Base-by-base conservation (phyloP, 371 early-diverging fungal genomes). In the Mortierella sp. region DNA sequence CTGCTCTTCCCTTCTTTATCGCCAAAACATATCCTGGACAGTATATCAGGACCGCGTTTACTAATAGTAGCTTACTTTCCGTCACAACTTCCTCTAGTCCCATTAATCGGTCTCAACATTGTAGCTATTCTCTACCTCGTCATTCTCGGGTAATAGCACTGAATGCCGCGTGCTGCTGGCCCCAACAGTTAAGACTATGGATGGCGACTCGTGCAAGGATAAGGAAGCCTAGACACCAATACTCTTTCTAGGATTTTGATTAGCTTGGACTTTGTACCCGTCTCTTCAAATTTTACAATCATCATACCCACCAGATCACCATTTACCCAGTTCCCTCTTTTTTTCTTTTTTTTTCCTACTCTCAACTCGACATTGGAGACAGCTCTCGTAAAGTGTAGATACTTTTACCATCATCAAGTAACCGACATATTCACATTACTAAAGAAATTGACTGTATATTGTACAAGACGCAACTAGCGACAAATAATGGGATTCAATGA, bases 121-220 rank as follows among this genome's bases (percentile, higher is more conserved):
- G 62, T 96, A 24, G 92, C 95, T n/a, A 96, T 97, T 40, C 87
- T 95, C 32, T 96, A 95, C 72, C 93, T 94, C 73, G 88, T 97
- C 62, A 75, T 96, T 54, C 87, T 96, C 37, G 97, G 96, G 70
- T 97, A 86, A 68, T n/a, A 55, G 20, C 35, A 16, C 5, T 32
- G 16, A 6, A 20, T 47, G 20, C 5, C 49, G 49, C 49, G 20
- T 47, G 5, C 20, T 20, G 49, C 49, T 47, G 5, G 49, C 49
- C 5, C 5, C 20, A 20, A 20, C 20, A 47, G 14, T 47, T 1
- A 1, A 18, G 49, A 47, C 20, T 18, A 10, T 47, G 20, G 49
- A 47, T 14, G 20, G 49, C 14, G 20, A 47, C 20, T 18, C 49
- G 20, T 47, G 49, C 20, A 20, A 20, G 49, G 20, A 20, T 5